Base-by-base conservation (phyloP, 2,329 filamentous ascomycete genomes). In the Fusarium decemcellulare region DNA sequence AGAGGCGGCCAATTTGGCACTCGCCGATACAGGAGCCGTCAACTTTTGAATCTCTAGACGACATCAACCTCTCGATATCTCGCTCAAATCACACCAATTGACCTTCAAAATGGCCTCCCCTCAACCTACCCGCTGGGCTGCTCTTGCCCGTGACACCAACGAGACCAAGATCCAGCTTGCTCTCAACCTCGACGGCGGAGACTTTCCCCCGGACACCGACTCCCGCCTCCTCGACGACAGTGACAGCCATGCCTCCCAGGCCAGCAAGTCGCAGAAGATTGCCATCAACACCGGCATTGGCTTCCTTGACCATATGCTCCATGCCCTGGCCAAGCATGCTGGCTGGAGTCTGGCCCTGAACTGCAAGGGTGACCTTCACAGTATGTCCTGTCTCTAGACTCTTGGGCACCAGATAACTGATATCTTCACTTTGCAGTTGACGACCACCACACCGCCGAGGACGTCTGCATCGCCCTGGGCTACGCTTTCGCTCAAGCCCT, bases 271-370 rank as follows among this genome's bases (percentile, higher is more conserved):
- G 43, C 96, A 98, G 81, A 90, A 90, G 65, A 98, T 98, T 78
- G 90, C 90, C 77, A 87, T 98, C 72, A 91, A 93, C 86, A 97
- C 95, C 0, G 96, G 96, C 70, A 97, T 99, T 80, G 96, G 96
- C 63, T 99, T 99, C 82, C 87, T 99, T 60, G 96, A 99, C 84
- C 96, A 99, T 85, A 98, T 99, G 95, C 88, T 98, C 53, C 96
- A 99, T 82, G 96, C 96, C 7, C 87, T 98, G 59, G 93, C 96
- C 53, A 98, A 99, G 83, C 96, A 99, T 82, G 91, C 93, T 7
- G 95, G 96, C 68, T 98, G 95, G 96, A 96, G 92, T 83, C 82
- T 99, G 74, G 90, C 90, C 34, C 85, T 99, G 61, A 86, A 90
- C 70, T 97, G 94, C 81, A 88, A 92, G 79, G 96, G 96, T 58